Evolutionary conservation across 2,329 filamentous ascomycete species (phyloP).

Genomic region (Penicillium sp.): DNA sequence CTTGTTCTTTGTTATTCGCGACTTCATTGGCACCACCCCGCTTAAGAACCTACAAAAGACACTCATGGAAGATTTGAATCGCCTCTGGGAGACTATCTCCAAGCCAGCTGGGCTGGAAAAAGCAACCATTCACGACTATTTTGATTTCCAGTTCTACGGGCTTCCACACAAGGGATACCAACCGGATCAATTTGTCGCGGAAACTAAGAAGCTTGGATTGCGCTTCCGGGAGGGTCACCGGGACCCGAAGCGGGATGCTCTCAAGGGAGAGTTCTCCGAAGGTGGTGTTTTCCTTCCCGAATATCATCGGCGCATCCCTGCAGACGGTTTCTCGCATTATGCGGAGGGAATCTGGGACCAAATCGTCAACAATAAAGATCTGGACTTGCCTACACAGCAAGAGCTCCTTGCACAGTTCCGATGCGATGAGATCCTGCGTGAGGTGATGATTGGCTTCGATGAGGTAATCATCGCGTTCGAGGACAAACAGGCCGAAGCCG

Average conservation of each 20-base stretch:
- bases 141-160: constrained; percentile 94
- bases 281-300: constrained; percentile 85
- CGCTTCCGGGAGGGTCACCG: constrained; percentile 79
- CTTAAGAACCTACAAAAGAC: constrained; percentile 86
- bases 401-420: constrained; percentile 94
- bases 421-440: constrained; percentile 91
- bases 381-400: constrained; percentile 94
- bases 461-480: constrained; percentile 75
- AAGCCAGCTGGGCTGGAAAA: constrained; percentile 85
- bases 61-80: constrained; percentile 78
- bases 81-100: constrained; percentile 87
- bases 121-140: constrained; percentile 91
- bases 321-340: constrained; percentile 93
- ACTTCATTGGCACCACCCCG: constrained; percentile 88
- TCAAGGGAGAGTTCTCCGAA: constrained; percentile 64
- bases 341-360: constrained; percentile 95
- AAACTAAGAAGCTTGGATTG: constrained; percentile 71
- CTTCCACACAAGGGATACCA: constrained; percentile 96
- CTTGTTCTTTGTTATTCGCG: constrained; percentile 97
- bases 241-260: constrained; percentile 56
- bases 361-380: constrained; percentile 97
- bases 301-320: constrained; percentile 91
- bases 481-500: constrained; percentile 71
- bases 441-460: constrained; percentile 81
- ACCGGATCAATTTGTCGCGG: constrained; percentile 78